Evolutionary conservation across 2,329 filamentous ascomycete genomes (phyloP).

Genomic region (Karstenula rhodostoma): DNA sequence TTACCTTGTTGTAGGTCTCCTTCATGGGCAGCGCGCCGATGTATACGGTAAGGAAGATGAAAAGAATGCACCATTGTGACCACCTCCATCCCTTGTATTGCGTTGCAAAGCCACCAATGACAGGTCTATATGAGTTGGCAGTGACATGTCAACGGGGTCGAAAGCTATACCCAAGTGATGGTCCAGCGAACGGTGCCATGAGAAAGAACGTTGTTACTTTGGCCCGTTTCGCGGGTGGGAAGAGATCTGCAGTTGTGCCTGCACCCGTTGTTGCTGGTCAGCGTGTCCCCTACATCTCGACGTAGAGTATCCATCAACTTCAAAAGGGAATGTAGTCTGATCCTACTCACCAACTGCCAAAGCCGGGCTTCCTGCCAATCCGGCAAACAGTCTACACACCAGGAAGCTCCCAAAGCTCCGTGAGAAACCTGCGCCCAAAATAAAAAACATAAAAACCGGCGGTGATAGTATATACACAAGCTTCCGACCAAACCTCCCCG

Average conservation of each 20-base stretch:
- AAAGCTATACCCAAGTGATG: slow-evolving; percentile 43
- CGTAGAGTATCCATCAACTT: no score
- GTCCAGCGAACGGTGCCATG: slow-evolving; percentile 53
- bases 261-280: slow-evolving; percentile 19
- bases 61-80: slow-evolving; percentile 55
- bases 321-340: background rate
- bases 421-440: slow-evolving; percentile 62
- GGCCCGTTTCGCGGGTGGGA: slow-evolving; percentile 42
- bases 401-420: slow-evolving; percentile 61
- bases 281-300: background rate
- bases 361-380: slow-evolving; percentile 70
- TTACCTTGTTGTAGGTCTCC: slow-evolving; percentile 65
- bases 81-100: slow-evolving; percentile 58
- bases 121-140: slow-evolving; percentile 30
- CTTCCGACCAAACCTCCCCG: slow-evolving; percentile 65
- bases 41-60: slow-evolving; percentile 50
- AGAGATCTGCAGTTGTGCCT: slow-evolving; percentile 53
- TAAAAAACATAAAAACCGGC: slow-evolving; percentile 63
- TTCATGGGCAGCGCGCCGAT: slow-evolving; percentile 53
- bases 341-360: slow-evolving; percentile 49
- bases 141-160: background rate
- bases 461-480: slow-evolving; percentile 60
- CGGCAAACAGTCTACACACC: slow-evolving; percentile 73
- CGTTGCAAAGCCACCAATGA: slow-evolving; percentile 55
- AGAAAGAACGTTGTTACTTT: slow-evolving; percentile 48